Evolutionary conservation across 2,329 filamentous ascomycete species (phyloP).

Genomic region (Mycogone perniciosa): DNA sequence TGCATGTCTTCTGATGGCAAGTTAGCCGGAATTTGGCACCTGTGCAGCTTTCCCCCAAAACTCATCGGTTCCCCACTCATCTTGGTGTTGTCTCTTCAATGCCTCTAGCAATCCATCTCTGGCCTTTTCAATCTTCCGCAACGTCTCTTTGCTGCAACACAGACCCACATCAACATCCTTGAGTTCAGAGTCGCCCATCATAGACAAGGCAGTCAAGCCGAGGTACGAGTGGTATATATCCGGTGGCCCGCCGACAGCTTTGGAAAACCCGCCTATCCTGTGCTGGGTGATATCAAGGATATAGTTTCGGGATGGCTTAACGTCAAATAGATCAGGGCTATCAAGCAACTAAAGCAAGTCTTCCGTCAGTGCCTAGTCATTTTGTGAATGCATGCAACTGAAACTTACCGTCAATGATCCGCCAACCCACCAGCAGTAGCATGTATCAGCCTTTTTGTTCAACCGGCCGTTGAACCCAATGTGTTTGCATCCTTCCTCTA

Average conservation of each 20-base stretch:
- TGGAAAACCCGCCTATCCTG: conserved; percentile 75
- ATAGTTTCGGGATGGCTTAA: conserved; percentile 61
- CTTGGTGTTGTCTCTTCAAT: conserved; percentile 1
- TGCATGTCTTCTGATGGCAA: not conserved
- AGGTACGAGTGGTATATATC: conserved; percentile 87
- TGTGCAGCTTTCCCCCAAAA: conserved; percentile 20
- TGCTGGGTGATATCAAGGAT: conserved; percentile 84
- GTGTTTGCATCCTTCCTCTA: conserved; percentile 33
- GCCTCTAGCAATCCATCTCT: conserved; percentile 32
- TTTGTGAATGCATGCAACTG: not conserved
- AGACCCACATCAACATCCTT: conserved; percentile 67
- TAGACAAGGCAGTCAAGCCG: conserved; percentile 71
- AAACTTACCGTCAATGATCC: conserved; percentile 49
- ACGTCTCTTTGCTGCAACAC: conserved; percentile 62
- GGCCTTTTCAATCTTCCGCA: conserved; percentile 42
- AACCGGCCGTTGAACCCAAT: conserved; percentile 83
- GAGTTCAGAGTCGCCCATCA: conserved; percentile 63
- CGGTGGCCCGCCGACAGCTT: conserved; percentile 59
- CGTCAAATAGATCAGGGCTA: conserved; percentile 51
- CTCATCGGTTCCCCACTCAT: conserved; percentile 19
- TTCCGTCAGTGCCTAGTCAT: not conserved
- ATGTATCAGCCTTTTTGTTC: conserved; percentile 91
- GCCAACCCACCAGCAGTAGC: conserved; percentile 89
- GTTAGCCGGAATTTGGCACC: not conserved
- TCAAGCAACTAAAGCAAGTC: conserved; percentile 46